These are phyloP conservation scores for Wickerhamiella kurtzmanii DNA, from an alignment of 805 yeast species.

Conservation along the genomic window DNA sequence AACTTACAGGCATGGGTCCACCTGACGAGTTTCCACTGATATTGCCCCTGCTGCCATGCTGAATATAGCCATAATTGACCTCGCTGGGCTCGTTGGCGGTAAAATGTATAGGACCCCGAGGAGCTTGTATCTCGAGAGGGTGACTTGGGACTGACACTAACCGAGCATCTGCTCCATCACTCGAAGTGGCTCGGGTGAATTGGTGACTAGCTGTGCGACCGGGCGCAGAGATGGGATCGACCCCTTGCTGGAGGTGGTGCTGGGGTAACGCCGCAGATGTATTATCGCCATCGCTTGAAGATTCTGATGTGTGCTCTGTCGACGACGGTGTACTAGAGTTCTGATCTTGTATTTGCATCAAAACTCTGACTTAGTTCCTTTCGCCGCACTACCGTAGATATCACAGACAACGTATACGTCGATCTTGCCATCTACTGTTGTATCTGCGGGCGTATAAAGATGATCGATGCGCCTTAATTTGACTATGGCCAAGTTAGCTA, in stretches of 20 bases:
- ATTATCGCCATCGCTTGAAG: background rate
- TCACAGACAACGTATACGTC: background rate
- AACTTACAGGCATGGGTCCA: too few species aligned
- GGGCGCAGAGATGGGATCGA: too few species aligned
- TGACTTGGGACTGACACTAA: too few species aligned
- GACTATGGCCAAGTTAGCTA: background rate
- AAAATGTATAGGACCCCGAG: too few species aligned
- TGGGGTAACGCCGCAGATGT: background rate
- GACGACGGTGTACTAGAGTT: background rate
- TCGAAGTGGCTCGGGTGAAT: too few species aligned
- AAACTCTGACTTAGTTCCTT: background rate
- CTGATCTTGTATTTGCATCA: background rate
- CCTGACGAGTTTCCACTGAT: too few species aligned
- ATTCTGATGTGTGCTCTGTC: background rate
- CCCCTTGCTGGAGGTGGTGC: background rate
- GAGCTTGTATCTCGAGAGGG: too few species aligned
- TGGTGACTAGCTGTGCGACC: too few species aligned
- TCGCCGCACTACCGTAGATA: background rate
- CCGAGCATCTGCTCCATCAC: too few species aligned
- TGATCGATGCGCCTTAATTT: background rate
- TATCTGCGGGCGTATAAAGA: background rate
- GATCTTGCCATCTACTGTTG: background rate
- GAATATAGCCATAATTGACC: too few species aligned
- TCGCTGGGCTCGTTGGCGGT: too few species aligned
- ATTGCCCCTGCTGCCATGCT: too few species aligned